phyloP scores from a whole-genome alignment of 345 rosid species.

The Ailanthus altissimus region DNA sequence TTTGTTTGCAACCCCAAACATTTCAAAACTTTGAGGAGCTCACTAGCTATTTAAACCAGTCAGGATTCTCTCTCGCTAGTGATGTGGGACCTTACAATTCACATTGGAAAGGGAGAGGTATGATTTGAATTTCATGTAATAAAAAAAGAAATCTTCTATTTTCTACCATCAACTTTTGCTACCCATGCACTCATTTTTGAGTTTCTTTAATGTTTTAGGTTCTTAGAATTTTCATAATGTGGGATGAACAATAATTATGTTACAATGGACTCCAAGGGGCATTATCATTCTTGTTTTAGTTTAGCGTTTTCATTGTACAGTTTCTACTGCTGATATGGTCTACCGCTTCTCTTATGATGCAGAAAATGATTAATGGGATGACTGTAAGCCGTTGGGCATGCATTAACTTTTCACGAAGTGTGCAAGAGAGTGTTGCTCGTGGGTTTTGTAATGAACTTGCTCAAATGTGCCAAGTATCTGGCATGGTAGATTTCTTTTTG shows the following conservation, averaged over 20 bases:
- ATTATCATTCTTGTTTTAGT: not conserved
- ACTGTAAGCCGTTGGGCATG: slow-evolving; percentile 96
- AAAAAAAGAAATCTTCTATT: too few species aligned
- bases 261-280: not conserved
- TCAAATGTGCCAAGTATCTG: slow-evolving; percentile 99
- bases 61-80: too few species aligned
- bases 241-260: not conserved
- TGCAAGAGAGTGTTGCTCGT: slow-evolving; percentile 90
- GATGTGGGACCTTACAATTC: too few species aligned
- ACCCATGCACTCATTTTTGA: not conserved
- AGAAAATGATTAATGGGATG: slow-evolving; percentile 99
- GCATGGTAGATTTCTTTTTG: slow-evolving; percentile 64
- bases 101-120: too few species aligned
- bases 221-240: not conserved
- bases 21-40: too few species aligned
- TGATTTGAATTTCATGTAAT: too few species aligned
- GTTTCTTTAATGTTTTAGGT: not conserved
- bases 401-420: slow-evolving; percentile 91
- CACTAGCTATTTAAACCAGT: too few species aligned
- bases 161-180: not conserved
- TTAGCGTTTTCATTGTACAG: not conserved
- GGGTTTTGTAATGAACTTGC: slow-evolving; percentile 92
- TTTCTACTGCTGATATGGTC: slow-evolving; percentile 19
- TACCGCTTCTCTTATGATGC: slow-evolving; percentile 16
- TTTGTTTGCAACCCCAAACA: too few species aligned